Percentiles rank a stretch among this genome's conserved stretches.
phyloP scores from a whole-genome alignment of 2,329 filamentous ascomycete genomes.

The Colletotrichum limetticola region DNA sequence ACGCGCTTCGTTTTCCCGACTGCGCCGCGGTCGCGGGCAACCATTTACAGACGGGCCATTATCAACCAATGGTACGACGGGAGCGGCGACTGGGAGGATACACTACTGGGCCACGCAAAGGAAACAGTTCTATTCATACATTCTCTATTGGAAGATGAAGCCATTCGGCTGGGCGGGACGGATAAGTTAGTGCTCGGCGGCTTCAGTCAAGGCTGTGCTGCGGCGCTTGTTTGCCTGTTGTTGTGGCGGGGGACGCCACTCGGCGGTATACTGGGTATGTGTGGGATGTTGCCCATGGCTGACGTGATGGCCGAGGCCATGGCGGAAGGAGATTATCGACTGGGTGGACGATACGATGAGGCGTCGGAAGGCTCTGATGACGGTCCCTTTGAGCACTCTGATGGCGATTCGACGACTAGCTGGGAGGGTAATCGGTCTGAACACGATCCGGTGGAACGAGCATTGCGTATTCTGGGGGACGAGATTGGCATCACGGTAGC shows the following conservation, averaged over 20 bases:
- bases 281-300: conserved; percentile 57
- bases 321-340: background rate
- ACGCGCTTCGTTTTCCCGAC: conserved; percentile 63
- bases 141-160: conserved; percentile 48
- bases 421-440: background rate
- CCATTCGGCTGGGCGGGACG: conserved; percentile 47
- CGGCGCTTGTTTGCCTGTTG: conserved; percentile 53
- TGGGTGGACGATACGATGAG: background rate
- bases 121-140: conserved; percentile 55
- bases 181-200: conserved; percentile 58
- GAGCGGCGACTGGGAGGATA: conserved; percentile 47
- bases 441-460: background rate
- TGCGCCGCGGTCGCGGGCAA: conserved; percentile 49
- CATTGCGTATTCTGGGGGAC: conserved; percentile 5
- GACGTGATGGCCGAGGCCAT: conserved; percentile 41
- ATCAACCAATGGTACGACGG: conserved; percentile 51
- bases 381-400: background rate
- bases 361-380: background rate
- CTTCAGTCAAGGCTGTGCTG: conserved; percentile 65
- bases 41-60: conserved; percentile 44
- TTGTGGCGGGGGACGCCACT: conserved; percentile 54
- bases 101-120: conserved; percentile 42
- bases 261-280: conserved; percentile 54
- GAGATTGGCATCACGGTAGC: conserved; percentile 12
- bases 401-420: background rate